These are phyloP conservation scores for Kluyveromyces dobzhanskii DNA, from an alignment of 805 yeast genomes.

Conservation along the genomic window DNA sequence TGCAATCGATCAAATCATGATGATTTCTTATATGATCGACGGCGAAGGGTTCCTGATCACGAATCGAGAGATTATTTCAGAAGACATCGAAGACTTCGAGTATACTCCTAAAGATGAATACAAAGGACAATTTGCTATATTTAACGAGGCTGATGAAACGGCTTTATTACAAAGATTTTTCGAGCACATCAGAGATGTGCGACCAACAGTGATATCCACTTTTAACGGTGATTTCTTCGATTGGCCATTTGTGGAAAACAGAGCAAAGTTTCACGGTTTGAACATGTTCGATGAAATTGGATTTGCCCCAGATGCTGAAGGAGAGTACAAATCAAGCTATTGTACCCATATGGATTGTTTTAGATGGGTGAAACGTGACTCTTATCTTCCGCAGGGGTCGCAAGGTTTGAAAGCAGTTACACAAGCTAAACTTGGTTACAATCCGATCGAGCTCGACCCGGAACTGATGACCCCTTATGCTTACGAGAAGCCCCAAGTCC, in stretches of 20 bases:
- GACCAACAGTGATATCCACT: constrained; percentile 96
- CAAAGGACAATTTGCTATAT: constrained; percentile 81
- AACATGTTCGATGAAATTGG: constrained; percentile 92
- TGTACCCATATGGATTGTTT: constrained; percentile 97
- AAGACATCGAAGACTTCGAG: constrained; percentile 94
- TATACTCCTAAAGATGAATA: constrained; percentile 96
- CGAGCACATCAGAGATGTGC: constrained; percentile 79
- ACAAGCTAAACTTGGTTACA: constrained; percentile 88
- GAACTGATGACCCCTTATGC: constrained; percentile 99
- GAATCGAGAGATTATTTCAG: constrained; percentile 86
- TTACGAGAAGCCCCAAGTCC: constrained; percentile 78
- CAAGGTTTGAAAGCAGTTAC: constrained; percentile 98
- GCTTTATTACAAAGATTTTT: constrained; percentile 68
- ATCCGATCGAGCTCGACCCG: constrained; percentile 94
- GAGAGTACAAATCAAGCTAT: constrained; percentile 84
- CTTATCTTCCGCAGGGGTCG: constrained; percentile 95
- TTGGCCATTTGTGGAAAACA: constrained; percentile 95
- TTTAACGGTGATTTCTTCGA: constrained; percentile 98
- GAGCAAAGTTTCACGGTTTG: constrained; percentile 76
- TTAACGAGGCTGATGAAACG: constrained; percentile 82
- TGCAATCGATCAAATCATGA: constrained; percentile 86
- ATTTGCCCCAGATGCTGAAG: constrained; percentile 79
- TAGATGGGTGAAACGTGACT: constrained; percentile 97
- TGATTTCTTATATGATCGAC: constrained; percentile 99
- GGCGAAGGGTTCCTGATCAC: constrained; percentile 94